Percentiles rank a stretch among this genome's conserved stretches.
Conservation (phyloP, 2,329 filamentous ascomycete genomes). For the Botrytis porri region DNA sequence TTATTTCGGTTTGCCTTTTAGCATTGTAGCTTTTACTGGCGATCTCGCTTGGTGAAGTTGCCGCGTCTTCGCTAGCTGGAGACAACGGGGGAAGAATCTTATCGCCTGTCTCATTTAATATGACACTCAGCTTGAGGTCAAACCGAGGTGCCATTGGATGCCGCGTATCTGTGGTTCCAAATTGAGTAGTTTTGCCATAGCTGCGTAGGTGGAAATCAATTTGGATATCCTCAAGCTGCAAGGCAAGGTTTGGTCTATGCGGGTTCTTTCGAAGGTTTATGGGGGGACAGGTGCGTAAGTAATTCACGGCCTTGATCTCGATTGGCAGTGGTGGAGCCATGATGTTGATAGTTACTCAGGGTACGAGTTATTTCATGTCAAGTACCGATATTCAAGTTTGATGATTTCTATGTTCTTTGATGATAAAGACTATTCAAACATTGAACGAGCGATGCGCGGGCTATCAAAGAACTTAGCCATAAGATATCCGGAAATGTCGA, state of each 20-base stretch:
- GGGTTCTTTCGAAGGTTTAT: neutral
- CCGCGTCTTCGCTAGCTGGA: neutral
- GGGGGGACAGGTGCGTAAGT: neutral
- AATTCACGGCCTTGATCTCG: neutral
- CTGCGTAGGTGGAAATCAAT: neutral
- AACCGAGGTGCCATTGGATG: neutral
- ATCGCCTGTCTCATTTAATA: neutral
- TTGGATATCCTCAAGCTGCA: neutral
- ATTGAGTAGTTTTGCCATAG: neutral
- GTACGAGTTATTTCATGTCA: neutral
- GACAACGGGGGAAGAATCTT: neutral
- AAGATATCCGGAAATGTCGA: neutral
- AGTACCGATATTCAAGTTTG: neutral
- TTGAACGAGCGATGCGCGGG: neutral
- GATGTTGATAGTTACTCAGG: neutral
- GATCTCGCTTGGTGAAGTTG: neutral
- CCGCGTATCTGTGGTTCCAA: neutral
- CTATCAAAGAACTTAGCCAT: neutral
- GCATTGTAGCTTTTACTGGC: neutral
- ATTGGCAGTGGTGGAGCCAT: neutral
- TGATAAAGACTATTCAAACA: neutral
- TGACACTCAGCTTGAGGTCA: neutral
- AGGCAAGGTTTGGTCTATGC: neutral
- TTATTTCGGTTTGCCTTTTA: slow-evolving; percentile 1
- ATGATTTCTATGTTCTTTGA: neutral